phyloP scores from a whole-genome alignment of 345 rosid species.

The Hypericum perforatum region DNA sequence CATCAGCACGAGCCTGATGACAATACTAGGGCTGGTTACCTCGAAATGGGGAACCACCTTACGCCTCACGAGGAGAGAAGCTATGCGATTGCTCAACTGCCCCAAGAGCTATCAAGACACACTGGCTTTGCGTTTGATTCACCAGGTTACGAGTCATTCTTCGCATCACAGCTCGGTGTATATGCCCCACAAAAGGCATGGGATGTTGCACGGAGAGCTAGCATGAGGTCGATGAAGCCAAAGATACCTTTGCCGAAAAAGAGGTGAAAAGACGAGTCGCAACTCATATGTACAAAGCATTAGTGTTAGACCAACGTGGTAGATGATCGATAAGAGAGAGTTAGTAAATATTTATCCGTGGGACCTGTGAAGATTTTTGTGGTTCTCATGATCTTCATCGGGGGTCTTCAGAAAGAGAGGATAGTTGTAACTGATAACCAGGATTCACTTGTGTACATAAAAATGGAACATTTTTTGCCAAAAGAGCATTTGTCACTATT shows the following conservation, averaged over 20 bases:
- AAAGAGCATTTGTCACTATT: too few species aligned
- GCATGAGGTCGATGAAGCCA: constrained; percentile 45
- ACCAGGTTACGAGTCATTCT: constrained; percentile 95
- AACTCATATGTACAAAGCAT: not conserved
- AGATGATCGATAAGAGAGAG: too few species aligned
- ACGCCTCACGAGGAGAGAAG: constrained; percentile 74
- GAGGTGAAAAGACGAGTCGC: constrained; percentile 6
- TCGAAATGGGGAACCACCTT: constrained; percentile 50
- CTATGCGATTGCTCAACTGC: constrained; percentile 75
- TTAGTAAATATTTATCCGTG: too few species aligned
- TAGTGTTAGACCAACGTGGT: not conserved
- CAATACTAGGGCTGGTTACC: constrained; percentile 25
- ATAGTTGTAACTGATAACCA: too few species aligned
- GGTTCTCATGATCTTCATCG: too few species aligned
- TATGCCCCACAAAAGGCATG: constrained; percentile 93
- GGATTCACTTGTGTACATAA: too few species aligned
- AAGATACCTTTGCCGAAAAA: constrained; percentile 28
- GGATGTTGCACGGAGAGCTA: constrained; percentile 97
- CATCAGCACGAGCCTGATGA: constrained; percentile 63
- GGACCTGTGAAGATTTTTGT: too few species aligned
- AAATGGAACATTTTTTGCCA: too few species aligned
- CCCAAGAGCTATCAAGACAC: constrained; percentile 77
- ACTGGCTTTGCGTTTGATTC: constrained; percentile 97
- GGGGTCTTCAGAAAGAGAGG: too few species aligned
- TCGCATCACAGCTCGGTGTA: constrained; percentile 76